Evolutionary conservation across 495 filamentous ascomycete species (phyloP).

Genomic region (Lasiosphaeris hirsuta): DNA sequence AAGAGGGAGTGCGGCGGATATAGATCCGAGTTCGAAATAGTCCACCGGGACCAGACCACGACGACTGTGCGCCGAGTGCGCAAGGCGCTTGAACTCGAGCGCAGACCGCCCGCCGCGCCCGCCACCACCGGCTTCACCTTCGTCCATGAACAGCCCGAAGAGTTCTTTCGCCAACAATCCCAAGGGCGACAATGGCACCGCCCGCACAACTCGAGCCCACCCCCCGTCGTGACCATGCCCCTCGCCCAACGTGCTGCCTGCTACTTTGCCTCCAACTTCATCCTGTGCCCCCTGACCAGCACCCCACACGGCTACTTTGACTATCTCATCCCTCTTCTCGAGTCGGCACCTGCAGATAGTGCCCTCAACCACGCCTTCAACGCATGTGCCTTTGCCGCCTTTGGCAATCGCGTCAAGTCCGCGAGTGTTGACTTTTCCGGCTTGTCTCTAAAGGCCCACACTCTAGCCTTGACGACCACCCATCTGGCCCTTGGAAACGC

Average conservation of each 20-base stretch:
- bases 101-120: background rate
- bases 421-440: constrained; percentile 29
- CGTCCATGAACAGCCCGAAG: constrained; percentile 13
- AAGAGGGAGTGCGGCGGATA: constrained; percentile 65
- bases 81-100: constrained; percentile 18
- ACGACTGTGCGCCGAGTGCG: constrained; percentile 51
- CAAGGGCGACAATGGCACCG: background rate
- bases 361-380: constrained; percentile 54
- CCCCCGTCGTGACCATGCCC: constrained; percentile 26
- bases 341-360: constrained; percentile 43
- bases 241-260: constrained; percentile 50
- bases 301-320: constrained; percentile 52
- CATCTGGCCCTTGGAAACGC: constrained; percentile 52
- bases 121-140: background rate
- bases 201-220: constrained; percentile 4
- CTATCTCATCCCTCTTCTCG: constrained; percentile 52
- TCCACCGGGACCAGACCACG: constrained; percentile 61
- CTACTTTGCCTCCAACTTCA: constrained; percentile 54
- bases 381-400: constrained; percentile 57
- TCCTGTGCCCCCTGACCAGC: constrained; percentile 44
- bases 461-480: constrained; percentile 50
- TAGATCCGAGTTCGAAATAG: constrained; percentile 62
- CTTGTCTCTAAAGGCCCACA: constrained; percentile 42
- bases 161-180: background rate
- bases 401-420: constrained; percentile 40